Conservation (phyloP, 2,329 filamentous ascomycete species). For the Alternaria sp. region DNA sequence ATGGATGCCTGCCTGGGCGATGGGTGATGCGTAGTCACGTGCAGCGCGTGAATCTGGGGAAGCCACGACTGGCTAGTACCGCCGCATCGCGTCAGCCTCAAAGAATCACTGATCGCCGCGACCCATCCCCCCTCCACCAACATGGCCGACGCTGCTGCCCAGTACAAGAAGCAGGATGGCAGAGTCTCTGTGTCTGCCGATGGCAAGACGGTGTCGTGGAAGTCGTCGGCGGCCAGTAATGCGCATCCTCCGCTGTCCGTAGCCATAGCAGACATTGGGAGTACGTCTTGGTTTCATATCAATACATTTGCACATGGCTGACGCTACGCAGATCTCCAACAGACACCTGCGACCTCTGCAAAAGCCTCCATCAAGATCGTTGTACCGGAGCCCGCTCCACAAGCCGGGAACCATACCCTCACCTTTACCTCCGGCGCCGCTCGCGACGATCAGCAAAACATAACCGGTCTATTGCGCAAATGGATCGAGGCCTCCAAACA, state of each 20-base stretch:
- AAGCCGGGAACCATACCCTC: conserved; percentile 80
- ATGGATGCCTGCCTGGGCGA: neutral
- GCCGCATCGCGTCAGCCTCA: conserved; percentile 10
- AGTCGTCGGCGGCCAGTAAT: conserved; percentile 62
- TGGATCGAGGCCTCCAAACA: conserved; percentile 77
- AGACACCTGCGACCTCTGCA: conserved; percentile 85
- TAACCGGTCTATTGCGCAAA: conserved; percentile 82
- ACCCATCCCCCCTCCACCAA: conserved; percentile 21
- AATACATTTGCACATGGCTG: conserved; percentile 12
- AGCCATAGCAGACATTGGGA: conserved; percentile 79
- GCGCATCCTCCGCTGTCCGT: conserved; percentile 74
- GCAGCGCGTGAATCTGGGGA: conserved; percentile 23
- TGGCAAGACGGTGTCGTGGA: conserved; percentile 81
- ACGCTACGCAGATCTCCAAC: conserved; percentile 77
- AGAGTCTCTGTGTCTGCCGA: conserved; percentile 78
- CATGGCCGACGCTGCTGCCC: conserved; percentile 51
- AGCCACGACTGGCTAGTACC: conserved; percentile 21
- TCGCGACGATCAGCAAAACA: conserved; percentile 81
- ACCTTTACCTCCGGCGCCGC: conserved; percentile 86
- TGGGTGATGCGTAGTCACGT: conserved; percentile 23
- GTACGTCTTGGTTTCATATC: conserved; percentile 61
- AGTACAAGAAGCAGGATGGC: conserved; percentile 98
- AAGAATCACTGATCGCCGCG: neutral
- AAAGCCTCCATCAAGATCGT: conserved; percentile 97
- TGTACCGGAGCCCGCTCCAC: conserved; percentile 69